These are phyloP conservation scores for Nothophaeocryptopus gaeumannii DNA, from an alignment of 2,329 filamentous ascomycete species.

Conservation along the genomic window DNA sequence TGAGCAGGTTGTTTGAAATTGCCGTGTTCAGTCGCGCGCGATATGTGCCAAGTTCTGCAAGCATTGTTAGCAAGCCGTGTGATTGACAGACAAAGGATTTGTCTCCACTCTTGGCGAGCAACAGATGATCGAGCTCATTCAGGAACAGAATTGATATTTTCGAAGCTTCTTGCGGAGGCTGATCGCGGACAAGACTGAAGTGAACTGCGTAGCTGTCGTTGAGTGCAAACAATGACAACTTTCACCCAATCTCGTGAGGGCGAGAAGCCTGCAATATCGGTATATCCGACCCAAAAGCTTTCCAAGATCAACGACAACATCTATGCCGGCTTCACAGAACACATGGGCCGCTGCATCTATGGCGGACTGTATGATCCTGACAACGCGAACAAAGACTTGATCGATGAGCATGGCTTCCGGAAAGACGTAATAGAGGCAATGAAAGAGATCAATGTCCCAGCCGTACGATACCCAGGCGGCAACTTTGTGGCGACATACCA, in stretches of 20 bases:
- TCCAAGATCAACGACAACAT: slow-evolving; percentile 76
- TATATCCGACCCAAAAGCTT: slow-evolving; percentile 63
- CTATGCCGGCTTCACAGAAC: slow-evolving; percentile 84
- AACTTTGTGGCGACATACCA: slow-evolving; percentile 85
- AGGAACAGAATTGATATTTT: too few relatives aligned
- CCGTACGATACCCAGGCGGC: slow-evolving; percentile 77
- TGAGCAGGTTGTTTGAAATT: too few relatives aligned
- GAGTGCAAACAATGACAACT: slow-evolving; percentile 54
- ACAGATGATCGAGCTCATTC: too few relatives aligned
- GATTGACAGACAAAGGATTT: too few relatives aligned
- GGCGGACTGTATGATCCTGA: slow-evolving; percentile 79
- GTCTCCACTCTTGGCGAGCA: too few relatives aligned
- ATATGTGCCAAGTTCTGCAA: too few relatives aligned
- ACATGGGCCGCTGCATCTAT: slow-evolving; percentile 88
- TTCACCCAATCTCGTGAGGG: slow-evolving; percentile 65
- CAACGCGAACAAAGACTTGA: slow-evolving; percentile 58
- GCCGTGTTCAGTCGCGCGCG: too few relatives aligned
- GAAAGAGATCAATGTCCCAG: slow-evolving; percentile 70
- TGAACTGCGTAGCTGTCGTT: too few relatives aligned
- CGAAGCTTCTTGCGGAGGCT: too few relatives aligned
- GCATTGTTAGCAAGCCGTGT: too few relatives aligned
- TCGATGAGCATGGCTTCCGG: slow-evolving; percentile 72
- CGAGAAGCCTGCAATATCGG: slow-evolving; percentile 61
- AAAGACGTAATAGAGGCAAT: slow-evolving; percentile 74
- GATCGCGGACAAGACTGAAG: too few relatives aligned